Evolutionary conservation across 1,139 yeast species (phyloP), one percentile per base, ranked within the genome.

Genomic region (Yamadazyma sp.): DNA sequence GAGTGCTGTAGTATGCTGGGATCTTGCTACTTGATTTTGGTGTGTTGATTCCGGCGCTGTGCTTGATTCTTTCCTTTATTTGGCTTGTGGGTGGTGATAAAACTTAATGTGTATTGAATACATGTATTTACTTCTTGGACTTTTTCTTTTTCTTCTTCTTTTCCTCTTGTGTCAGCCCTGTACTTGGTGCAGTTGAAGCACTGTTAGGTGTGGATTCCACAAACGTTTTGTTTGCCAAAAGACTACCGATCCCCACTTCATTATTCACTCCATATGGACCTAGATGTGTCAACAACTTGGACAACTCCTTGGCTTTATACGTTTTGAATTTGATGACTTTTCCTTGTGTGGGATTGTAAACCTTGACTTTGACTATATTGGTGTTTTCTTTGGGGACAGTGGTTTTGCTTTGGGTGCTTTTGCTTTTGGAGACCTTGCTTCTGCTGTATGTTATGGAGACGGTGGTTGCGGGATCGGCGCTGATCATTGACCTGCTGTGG

Each of bases 211-310:
- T 35, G 23, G 45, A 36, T 33, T 47, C 50, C 21, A 61, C 70
- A 41, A 62, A 70, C 42, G 65, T 67, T 4, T 56, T 54, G 45
- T 70, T 70, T 39, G 67, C 57, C 75, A 71, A 69, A 32, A 69
- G 48, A 44, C 73, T 64, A 14, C 72, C 64, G 44, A 67, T 57
- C 1, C 76, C 77, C 8, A 60, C 51, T 10, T 41, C 42, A 2
- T 67, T 53, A 45, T 63, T 72, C 12, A 86, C 85, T 2, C 94
- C 92, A 44, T 77, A 73, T 3, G 97, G 96, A 0, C 97, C 97
- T 37, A 89, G 57, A n/a, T 90, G 88, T 28, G 87, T 79, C 57
- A 88, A 64, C 23, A 90, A 59, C 51, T 92, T 76, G 13, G 92
- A 82, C 30, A 90, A 75, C 57, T 89, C 96, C 59, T 89, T 89